Percentiles rank a stretch among this genome's conserved stretches.
Conservation (phyloP, 352 stramenopile genomes). For the Phytophthora ohioensis region DNA sequence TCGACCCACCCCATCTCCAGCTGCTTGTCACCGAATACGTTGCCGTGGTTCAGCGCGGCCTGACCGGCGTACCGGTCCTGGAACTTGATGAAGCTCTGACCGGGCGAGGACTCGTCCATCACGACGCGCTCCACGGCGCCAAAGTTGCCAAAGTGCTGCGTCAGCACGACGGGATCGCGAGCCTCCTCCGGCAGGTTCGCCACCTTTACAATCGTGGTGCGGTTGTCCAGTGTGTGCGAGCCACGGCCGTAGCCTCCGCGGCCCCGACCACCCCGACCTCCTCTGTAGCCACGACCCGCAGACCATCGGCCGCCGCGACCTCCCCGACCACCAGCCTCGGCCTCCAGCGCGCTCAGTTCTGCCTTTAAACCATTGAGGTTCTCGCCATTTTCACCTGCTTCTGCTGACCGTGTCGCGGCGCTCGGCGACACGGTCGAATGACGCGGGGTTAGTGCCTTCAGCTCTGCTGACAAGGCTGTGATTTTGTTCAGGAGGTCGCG, state of each 20-base stretch:
- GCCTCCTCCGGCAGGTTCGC: conserved; percentile 78
- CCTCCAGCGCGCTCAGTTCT: conserved; percentile 74
- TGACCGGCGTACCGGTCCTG: conserved; percentile 82
- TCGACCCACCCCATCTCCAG: conserved; percentile 77
- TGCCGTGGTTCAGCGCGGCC: conserved; percentile 67
- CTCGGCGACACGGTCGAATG: conserved; percentile 35
- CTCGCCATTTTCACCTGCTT: conserved; percentile 28
- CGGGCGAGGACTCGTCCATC: conserved; percentile 53
- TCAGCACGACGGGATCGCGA: conserved; percentile 76
- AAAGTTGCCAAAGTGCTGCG: conserved; percentile 90
- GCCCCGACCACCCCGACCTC: conserved; percentile 60
- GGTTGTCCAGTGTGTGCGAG: conserved; percentile 85
- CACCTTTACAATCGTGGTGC: conserved; percentile 86
- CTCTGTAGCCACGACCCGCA: conserved; percentile 56
- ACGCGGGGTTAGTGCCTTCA: conserved; percentile 65
- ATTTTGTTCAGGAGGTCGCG: conserved; percentile 88
- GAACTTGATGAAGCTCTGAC: conserved; percentile 85
- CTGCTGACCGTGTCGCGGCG: conserved; percentile 12
- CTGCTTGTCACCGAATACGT: conserved; percentile 62
- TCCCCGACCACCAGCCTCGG: conserved; percentile 47
- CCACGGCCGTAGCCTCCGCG: conserved; percentile 50
- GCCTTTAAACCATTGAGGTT: conserved; percentile 66
- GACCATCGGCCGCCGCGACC: conserved; percentile 53
- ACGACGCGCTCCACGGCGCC: conserved; percentile 82
- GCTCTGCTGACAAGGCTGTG: conserved; percentile 70